Evolutionary conservation across 495 filamentous ascomycete species (phyloP).

Genomic region (Zalerion maritima): DNA sequence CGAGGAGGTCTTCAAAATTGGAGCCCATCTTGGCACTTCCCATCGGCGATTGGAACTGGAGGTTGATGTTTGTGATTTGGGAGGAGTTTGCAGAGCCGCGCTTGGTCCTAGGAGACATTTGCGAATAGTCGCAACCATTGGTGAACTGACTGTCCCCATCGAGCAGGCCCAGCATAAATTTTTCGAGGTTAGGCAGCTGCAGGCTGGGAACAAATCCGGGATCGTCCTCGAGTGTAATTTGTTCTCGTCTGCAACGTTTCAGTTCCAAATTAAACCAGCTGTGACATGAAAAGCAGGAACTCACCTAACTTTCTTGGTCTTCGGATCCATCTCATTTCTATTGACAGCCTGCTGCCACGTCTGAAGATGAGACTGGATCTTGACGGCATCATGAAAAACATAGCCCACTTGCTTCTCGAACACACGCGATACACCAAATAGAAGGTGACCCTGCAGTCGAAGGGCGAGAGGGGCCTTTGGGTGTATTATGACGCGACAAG

Average conservation of each 20-base stretch:
- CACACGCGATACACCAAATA: slow-evolving; percentile 75
- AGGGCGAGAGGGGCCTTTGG: slow-evolving; percentile 82
- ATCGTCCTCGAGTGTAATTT: slow-evolving; percentile 69
- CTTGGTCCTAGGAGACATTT: no score
- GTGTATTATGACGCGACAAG: slow-evolving; percentile 71
- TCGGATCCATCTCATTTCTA: slow-evolving; percentile 45
- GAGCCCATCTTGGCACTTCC: no score
- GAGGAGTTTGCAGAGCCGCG: no score
- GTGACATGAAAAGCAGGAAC: slow-evolving; percentile 5
- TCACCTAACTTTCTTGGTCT: slow-evolving; percentile 60
- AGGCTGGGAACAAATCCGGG: slow-evolving; percentile 70
- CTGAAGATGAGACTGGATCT: slow-evolving; percentile 57
- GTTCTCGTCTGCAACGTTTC: slow-evolving; percentile 45
- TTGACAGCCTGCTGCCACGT: slow-evolving; percentile 38
- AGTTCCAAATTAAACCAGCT: slow-evolving; percentile 1
- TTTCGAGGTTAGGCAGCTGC: slow-evolving; percentile 40
- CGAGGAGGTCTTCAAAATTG: no score
- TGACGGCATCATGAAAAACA: slow-evolving; percentile 65
- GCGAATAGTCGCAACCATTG: no score
- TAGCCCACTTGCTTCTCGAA: slow-evolving; percentile 80
- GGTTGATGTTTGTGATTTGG: no score
- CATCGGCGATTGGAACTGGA: no score
- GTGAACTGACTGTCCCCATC: no score
- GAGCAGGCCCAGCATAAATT: no score
- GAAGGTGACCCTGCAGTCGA: slow-evolving; percentile 77